Base-by-base conservation (phyloP, 2,329 filamentous ascomycete species). In the Alternaria arborescens region DNA sequence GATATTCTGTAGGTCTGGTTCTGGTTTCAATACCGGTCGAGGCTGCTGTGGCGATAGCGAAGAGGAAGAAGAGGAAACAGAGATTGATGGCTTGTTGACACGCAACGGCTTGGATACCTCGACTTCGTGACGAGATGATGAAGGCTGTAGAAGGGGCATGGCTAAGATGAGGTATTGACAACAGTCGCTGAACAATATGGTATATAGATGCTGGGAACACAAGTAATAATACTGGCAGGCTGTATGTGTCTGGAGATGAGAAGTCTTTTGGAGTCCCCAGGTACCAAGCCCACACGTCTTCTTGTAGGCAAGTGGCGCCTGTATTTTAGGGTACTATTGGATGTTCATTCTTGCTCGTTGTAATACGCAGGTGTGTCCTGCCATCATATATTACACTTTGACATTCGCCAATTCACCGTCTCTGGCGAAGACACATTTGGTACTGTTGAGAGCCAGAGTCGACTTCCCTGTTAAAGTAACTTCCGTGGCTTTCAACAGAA, bases 371-470 rank as follows among this genome's bases (percentile, higher is more conserved):
- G 20, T 36, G 16, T 50, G 12, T n/a, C 16, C 30, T 50, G 10
- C 30, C 30, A 34, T 50, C 46, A 34, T 50, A 20, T 50, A 36
- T 50, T 22, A 50, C 20, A 34, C 22, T 8, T 14, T 22, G 46
- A 26, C 20, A 5, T 8, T 38, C 8, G 24, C 20, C 4, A 10
- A n/a, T 12, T 16, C 8, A 36, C 1, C 20, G 8, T 3, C 36
- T 50, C 3, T 20, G 36, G 32, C 18, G 30, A n/a, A n/a, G 8
- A 26, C 24, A n/a, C 1, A 50, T 50, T 12, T 26, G 46, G 46
- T 50, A 50, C 46, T 50, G 46, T 26, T 50, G 46, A 50, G 46
- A 16, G 8, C n/a, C 32, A 50, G 46, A 32, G 46, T 26, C 30
- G 3, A 38, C 14, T n/a, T n/a, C 16, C 14, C 8, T 50, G 8